These are phyloP conservation scores for Stephania japonica DNA, from an alignment of 164 flowering plant genomes.

Conservation along the genomic window DNA sequence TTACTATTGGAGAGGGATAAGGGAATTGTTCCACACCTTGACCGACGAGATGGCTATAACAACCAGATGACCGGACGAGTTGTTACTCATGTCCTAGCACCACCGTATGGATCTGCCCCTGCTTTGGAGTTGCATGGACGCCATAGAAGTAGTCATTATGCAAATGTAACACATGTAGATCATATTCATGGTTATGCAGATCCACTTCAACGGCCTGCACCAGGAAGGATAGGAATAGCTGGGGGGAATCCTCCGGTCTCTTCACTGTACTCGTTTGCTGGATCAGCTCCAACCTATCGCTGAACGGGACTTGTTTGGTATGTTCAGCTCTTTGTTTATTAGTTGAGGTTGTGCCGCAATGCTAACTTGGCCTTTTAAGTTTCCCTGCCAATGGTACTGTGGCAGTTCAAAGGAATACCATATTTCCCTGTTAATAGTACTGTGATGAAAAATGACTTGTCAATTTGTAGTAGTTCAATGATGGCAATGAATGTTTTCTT, in stretches of 20 bases:
- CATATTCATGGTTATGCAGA: slow-evolving; percentile 6
- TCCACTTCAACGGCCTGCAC: slow-evolving; percentile 2
- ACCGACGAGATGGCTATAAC: slow-evolving; percentile 7
- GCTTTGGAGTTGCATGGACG: slow-evolving; percentile 5
- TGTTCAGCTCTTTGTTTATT: background rate
- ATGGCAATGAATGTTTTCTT: too few relatives aligned
- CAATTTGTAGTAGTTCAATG: too few relatives aligned
- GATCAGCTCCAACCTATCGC: slow-evolving; percentile 19
- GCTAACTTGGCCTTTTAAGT: too few relatives aligned
- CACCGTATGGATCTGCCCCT: background rate
- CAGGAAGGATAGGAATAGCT: slow-evolving; percentile 1
- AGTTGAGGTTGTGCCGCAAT: too few relatives aligned
- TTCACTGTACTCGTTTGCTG: slow-evolving; percentile 11
- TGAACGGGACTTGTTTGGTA: slow-evolving; percentile 7
- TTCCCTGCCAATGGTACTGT: too few relatives aligned
- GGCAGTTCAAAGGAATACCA: too few relatives aligned
- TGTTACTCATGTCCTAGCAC: background rate
- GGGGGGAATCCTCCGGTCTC: slow-evolving; percentile 12
- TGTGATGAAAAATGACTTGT: background rate
- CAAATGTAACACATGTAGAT: slow-evolving; percentile 3
- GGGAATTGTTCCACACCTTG: slow-evolving; percentile 4
- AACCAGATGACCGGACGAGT: background rate
- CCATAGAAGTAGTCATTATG: background rate
- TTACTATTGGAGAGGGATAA: slow-evolving; percentile 3
- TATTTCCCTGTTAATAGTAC: background rate